A percentile compares a stretch with the other conserved stretches of the same genome.
phyloP scores from a whole-genome alignment of 2,329 filamentous ascomycete genomes.

The Arachnopeziza araneosa region DNA sequence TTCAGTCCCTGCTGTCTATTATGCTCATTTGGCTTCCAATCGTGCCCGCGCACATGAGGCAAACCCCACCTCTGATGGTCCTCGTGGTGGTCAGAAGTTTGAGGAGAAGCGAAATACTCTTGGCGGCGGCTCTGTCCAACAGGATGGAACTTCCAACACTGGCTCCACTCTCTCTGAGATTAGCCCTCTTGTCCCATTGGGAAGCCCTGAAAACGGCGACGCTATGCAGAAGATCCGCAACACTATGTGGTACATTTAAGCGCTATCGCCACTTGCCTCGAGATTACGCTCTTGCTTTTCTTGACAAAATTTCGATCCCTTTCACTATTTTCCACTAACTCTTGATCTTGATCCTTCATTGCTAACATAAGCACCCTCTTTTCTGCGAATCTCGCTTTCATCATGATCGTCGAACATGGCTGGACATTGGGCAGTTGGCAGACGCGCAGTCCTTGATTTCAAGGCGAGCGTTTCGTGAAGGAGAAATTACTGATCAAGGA shows the following conservation, averaged over 20 bases:
- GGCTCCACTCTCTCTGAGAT: slow-evolving; percentile 17
- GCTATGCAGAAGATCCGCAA: slow-evolving; percentile 20
- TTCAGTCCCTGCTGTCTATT: slow-evolving; percentile 77
- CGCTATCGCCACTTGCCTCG: background rate
- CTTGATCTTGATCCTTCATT: background rate
- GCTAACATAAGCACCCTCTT: background rate
- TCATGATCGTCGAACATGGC: background rate
- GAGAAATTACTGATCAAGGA: background rate
- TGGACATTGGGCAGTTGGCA: background rate
- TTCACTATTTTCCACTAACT: background rate
- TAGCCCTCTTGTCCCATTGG: slow-evolving; percentile 25
- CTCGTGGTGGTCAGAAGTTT: slow-evolving; percentile 39
- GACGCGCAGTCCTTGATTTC: background rate
- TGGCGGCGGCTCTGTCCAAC: slow-evolving; percentile 6
- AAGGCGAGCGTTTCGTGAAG: background rate
- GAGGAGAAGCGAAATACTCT: slow-evolving; percentile 24
- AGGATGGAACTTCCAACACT: slow-evolving; percentile 17
- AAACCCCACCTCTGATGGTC: slow-evolving; percentile 39
- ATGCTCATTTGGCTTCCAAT: slow-evolving; percentile 82
- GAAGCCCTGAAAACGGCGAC: slow-evolving; percentile 11
- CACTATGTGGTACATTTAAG: slow-evolving; percentile 32
- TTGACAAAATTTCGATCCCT: background rate
- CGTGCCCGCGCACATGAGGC: slow-evolving; percentile 73
- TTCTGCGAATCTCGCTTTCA: background rate
- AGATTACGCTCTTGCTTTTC: background rate